Conservation (phyloP, 805 yeast species). For the Maudiozyma saulgeensis region DNA sequence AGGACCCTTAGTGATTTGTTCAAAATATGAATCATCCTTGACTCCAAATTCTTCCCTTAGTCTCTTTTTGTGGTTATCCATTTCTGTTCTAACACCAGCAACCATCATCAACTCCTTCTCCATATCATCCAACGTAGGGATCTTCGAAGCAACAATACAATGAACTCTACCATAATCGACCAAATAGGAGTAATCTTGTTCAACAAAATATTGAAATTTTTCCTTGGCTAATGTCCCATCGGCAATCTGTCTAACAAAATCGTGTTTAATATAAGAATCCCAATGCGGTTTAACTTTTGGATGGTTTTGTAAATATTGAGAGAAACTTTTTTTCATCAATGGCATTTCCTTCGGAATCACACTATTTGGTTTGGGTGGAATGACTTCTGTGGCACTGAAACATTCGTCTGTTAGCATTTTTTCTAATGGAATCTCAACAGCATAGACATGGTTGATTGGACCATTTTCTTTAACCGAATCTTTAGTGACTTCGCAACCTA, state of each 20-base stretch:
- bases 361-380: neutral
- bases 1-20: constrained; percentile 38
- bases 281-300: constrained; percentile 47
- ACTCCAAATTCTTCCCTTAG: constrained; percentile 32
- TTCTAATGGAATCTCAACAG: constrained; percentile 28
- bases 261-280: constrained; percentile 51
- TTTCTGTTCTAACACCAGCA: constrained; percentile 43
- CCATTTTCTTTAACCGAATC: constrained; percentile 48
- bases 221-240: constrained; percentile 39
- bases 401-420: constrained; percentile 29
- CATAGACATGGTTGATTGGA: constrained; percentile 61
- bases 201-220: constrained; percentile 42
- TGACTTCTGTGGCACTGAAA: constrained; percentile 18
- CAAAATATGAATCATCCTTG: constrained; percentile 37
- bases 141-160: constrained; percentile 51
- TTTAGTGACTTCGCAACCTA: constrained; percentile 29
- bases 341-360: constrained; percentile 5
- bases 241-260: constrained; percentile 48
- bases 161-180: constrained; percentile 60
- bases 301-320: constrained; percentile 45
- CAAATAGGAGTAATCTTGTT: constrained; percentile 60
- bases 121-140: constrained; percentile 45
- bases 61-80: constrained; percentile 45
- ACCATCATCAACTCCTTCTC: constrained; percentile 43
- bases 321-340: constrained; percentile 23